Evolutionary conservation across 305 asterid species (phyloP).

Genomic region (Fraxinus floribunda): DNA sequence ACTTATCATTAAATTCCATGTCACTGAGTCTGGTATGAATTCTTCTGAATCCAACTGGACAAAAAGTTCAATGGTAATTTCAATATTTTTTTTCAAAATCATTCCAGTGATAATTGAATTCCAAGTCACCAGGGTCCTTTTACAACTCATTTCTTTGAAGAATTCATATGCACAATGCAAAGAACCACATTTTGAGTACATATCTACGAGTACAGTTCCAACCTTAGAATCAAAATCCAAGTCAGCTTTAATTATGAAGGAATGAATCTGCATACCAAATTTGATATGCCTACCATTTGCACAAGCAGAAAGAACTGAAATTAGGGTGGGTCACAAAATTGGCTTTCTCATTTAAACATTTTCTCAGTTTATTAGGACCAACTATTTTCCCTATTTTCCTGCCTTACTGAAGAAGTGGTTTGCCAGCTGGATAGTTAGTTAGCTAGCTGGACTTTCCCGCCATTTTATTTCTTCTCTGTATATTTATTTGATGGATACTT

Average conservation of each 20-base stretch:
- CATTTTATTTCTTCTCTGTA: too few species aligned
- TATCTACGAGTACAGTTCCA: conserved; percentile 70
- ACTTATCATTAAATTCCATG: conserved; percentile 87
- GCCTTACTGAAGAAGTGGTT: too few species aligned
- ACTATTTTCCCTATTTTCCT: too few species aligned
- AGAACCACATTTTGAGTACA: conserved; percentile 79
- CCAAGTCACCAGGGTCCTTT: conserved; percentile 64
- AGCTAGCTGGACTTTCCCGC: too few species aligned
- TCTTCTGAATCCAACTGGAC: conserved; percentile 42
- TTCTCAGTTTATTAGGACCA: too few species aligned
- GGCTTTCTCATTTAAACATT: too few species aligned
- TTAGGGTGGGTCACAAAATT: conserved; percentile 52
- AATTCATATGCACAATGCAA: conserved; percentile 57
- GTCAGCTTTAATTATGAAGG: conserved; percentile 40
- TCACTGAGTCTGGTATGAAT: conserved; percentile 57
- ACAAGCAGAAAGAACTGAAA: conserved; percentile 67
- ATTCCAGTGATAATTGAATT: conserved; percentile 79
- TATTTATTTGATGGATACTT: too few species aligned
- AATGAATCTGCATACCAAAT: conserved; percentile 77
- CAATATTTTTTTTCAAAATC: conserved; percentile 60
- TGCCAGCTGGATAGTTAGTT: too few species aligned
- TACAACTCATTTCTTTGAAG: conserved; percentile 56
- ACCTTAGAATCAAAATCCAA: conserved; percentile 43
- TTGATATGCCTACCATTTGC: conserved; percentile 46
- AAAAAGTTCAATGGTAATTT: conserved; percentile 57